These are phyloP conservation scores for Nepenthes mirabilis DNA, from an alignment of 148 eudicot genomes.

Conservation along the genomic window DNA sequence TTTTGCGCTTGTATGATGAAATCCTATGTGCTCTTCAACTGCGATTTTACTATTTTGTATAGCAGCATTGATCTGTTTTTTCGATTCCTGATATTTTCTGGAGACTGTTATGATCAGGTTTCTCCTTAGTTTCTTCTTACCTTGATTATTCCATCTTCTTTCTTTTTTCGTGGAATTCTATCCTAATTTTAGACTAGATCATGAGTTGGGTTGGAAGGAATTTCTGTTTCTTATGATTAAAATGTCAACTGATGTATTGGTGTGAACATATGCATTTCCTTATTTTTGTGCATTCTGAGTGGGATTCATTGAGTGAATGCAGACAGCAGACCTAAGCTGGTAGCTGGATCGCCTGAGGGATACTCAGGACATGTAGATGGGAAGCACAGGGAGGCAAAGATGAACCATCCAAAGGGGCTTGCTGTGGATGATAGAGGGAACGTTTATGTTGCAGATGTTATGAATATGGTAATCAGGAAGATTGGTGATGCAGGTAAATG, in stretches of 20 bases:
- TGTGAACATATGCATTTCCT: slow-evolving; percentile 10
- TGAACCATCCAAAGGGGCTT: slow-evolving; percentile 86
- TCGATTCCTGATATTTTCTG: too few relatives aligned
- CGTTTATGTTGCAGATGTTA: slow-evolving; percentile 81
- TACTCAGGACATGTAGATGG: slow-evolving; percentile 93
- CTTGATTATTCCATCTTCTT: too few relatives aligned
- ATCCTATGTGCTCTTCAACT: too few relatives aligned
- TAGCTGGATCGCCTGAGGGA: slow-evolving; percentile 95
- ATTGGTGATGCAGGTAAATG: slow-evolving; percentile 72
- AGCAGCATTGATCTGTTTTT: too few relatives aligned
- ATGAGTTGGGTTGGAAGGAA: neutral
- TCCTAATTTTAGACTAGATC: neutral
- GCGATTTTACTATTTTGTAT: too few relatives aligned
- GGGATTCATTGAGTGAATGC: slow-evolving; percentile 14
- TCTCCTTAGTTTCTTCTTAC: too few relatives aligned
- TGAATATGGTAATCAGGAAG: slow-evolving; percentile 87
- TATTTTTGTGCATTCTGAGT: slow-evolving; percentile 9
- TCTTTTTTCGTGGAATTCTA: too few relatives aligned
- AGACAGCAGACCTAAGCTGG: slow-evolving; percentile 86
- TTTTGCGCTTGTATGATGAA: too few relatives aligned
- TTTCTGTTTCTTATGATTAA: neutral
- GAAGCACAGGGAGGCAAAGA: slow-evolving; percentile 67
- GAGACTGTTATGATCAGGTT: too few relatives aligned
- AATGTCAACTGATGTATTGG: slow-evolving; percentile 2
- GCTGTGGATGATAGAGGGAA: slow-evolving; percentile 94